Conservation (phyloP, 208 protist species). For the Leishmania tarentolae region DNA sequence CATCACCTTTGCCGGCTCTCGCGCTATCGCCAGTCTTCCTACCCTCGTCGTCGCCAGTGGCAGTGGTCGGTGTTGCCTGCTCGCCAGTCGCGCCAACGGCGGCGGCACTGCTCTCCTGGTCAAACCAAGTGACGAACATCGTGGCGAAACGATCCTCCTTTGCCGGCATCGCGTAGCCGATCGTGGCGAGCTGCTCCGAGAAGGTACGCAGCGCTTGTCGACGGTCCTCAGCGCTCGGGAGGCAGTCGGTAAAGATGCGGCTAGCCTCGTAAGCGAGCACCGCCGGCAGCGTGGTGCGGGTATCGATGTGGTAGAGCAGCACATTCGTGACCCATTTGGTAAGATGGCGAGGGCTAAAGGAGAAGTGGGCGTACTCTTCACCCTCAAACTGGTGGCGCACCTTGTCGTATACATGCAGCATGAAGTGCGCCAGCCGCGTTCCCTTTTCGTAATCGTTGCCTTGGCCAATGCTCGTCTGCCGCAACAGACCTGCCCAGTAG, state of each 20-base stretch:
- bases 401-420: slow-evolving; percentile 94
- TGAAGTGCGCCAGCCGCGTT: slow-evolving; percentile 88
- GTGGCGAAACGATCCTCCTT: slow-evolving; percentile 77
- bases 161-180: slow-evolving; percentile 75
- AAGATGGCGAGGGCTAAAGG: slow-evolving; percentile 96
- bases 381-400: slow-evolving; percentile 90
- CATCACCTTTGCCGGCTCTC: neutral
- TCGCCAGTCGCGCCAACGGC: neutral
- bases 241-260: slow-evolving; percentile 94
- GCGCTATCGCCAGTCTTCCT: neutral
- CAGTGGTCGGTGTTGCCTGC: neutral
- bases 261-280: slow-evolving; percentile 93
- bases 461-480: slow-evolving; percentile 49
- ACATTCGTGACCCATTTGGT: slow-evolving; percentile 93
- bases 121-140: slow-evolving; percentile 91
- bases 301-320: slow-evolving; percentile 93
- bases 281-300: slow-evolving; percentile 86
- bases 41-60: neutral
- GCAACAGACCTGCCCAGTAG: slow-evolving; percentile 87
- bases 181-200: slow-evolving; percentile 81
- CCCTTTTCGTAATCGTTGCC: slow-evolving; percentile 76
- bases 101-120: slow-evolving; percentile 7
- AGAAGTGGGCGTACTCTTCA: slow-evolving; percentile 95
- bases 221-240: slow-evolving; percentile 85
- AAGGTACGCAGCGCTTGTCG: slow-evolving; percentile 66